Evolutionary conservation across 169 alveolate genomes (phyloP), one percentile per base, ranked within the genome.

Genomic region (Cystoisospora suis): DNA sequence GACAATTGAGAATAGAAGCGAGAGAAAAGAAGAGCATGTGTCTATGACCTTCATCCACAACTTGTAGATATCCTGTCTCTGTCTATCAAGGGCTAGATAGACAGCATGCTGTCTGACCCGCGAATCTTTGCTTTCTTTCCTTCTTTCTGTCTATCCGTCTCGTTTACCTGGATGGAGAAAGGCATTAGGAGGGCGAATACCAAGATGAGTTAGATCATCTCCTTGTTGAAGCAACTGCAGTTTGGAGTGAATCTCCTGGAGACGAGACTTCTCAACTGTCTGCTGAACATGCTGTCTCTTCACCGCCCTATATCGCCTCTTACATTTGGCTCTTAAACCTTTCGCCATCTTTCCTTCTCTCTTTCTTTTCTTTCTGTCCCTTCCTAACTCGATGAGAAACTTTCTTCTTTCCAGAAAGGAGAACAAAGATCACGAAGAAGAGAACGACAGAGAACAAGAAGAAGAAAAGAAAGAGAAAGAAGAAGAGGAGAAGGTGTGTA

Each of bases 91-190:
- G n/a, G n/a, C n/a, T n/a, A n/a, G n/a, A n/a, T n/a, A n/a, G n/a
- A n/a, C n/a, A n/a, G n/a, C n/a, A n/a, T n/a, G n/a, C n/a, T n/a
- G n/a, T n/a, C n/a, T n/a, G n/a, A n/a, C n/a, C n/a, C n/a, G n/a
- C n/a, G 61, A 49, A 20, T 49, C 20, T 20, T 49, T 20, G 20
- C 61, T 49, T 49, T 9, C 20, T 49, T 20, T 9, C 61, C n/a
- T 49, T 49, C 61, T 20, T 12, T 20, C 20, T 49, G n/a, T 20
- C 61, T 20, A 12, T 49, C 20, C 61, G 61, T 49, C 20, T 49
- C 61, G 61, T 49, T n/a, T 72, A 72, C 83, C 83, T 38, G 83
- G 83, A 38, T 72, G 83, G 20, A 72, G 83, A 32, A 72, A 72
- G 1, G 83, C 83, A 72, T 72, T 72, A 7, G 53, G 83, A 0